Conservation (phyloP, 2,329 filamentous ascomycete genomes). For the Cladophialophora yegresii region DNA sequence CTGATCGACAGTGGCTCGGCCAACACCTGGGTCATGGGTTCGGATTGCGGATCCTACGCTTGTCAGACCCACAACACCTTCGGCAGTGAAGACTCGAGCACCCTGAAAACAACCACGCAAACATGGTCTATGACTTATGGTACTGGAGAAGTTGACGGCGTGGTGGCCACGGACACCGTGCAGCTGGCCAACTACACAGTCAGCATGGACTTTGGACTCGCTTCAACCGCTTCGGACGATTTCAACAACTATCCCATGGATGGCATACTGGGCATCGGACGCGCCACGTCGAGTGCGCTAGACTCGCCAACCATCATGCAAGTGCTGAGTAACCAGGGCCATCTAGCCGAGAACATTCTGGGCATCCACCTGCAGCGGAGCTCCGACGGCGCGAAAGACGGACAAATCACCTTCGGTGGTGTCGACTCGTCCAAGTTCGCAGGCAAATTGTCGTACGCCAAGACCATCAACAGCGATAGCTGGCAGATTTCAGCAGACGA, state of each 20-base stretch:
- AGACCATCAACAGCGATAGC: conserved; percentile 52
- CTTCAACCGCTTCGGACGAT: conserved; percentile 68
- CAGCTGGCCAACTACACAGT: conserved; percentile 66
- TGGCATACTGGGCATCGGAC: conserved; percentile 78
- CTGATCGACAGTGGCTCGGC: conserved; percentile 58
- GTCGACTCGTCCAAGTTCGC: conserved; percentile 67
- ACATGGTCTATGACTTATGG: conserved; percentile 73
- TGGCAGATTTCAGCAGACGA: conserved; percentile 75
- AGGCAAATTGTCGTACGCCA: conserved; percentile 68
- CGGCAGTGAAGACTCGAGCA: conserved; percentile 65
- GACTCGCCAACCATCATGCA: conserved; percentile 67
- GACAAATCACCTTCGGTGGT: conserved; percentile 75
- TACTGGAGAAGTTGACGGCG: conserved; percentile 70
- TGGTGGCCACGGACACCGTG: conserved; percentile 66
- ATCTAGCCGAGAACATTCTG: conserved; percentile 67
- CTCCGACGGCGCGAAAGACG: conserved; percentile 66
- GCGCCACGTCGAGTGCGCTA: conserved; percentile 56
- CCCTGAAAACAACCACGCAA: conserved; percentile 57
- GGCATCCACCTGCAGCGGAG: conserved; percentile 70
- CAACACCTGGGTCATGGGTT: conserved; percentile 82
- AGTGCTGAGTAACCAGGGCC: conserved; percentile 57
- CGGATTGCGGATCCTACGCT: conserved; percentile 64
- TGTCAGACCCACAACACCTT: conserved; percentile 72
- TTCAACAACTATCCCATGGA: conserved; percentile 82
- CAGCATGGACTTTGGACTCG: conserved; percentile 70